A percentile compares a stretch with the other conserved stretches of the same genome.
Conservation (phyloP, 208 protist species). For the Wallacemonas rigidus region DNA sequence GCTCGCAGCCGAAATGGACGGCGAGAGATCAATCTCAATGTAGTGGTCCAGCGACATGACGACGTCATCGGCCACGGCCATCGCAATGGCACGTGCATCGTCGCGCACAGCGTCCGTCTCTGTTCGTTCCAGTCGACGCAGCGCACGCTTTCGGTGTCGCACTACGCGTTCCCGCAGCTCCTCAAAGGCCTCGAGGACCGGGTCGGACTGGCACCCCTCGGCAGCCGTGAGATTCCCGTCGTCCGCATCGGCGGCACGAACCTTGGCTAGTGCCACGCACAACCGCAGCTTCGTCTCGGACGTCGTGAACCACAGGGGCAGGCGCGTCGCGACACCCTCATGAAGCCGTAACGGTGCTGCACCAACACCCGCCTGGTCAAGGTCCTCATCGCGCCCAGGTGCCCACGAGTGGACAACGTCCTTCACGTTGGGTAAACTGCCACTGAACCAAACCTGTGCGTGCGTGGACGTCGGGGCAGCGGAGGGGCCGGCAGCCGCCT, state of each 20-base stretch:
- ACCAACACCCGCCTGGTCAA: conserved; percentile 18
- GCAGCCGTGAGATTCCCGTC: background rate
- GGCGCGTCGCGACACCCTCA: conserved; percentile 2
- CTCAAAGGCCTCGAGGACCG: conserved; percentile 3
- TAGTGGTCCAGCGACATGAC: conserved; percentile 68
- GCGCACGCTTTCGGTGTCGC: conserved; percentile 20
- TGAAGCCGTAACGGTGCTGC: conserved; percentile 21
- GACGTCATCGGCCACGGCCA: conserved; percentile 19
- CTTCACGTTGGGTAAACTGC: conserved; percentile 20
- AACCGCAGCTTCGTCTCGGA: conserved; percentile 26
- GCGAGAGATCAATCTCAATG: conserved; percentile 60
- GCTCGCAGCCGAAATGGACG: conserved; percentile 43
- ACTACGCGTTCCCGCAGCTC: conserved; percentile 11
- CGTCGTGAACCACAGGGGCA: conserved; percentile 23
- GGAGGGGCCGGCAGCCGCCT: background rate
- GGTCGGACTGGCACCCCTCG: background rate
- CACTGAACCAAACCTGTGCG: conserved; percentile 38
- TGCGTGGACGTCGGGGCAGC: background rate
- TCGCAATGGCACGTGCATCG: background rate
- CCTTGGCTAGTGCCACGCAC: conserved; percentile 29
- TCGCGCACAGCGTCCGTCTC: conserved; percentile 1
- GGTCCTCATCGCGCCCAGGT: background rate
- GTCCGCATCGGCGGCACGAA: background rate
- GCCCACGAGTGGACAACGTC: conserved; percentile 25
- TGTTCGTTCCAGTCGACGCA: conserved; percentile 18